Evolutionary conservation across 306 rosid species (phyloP).

Genomic region (Corylus americana): DNA sequence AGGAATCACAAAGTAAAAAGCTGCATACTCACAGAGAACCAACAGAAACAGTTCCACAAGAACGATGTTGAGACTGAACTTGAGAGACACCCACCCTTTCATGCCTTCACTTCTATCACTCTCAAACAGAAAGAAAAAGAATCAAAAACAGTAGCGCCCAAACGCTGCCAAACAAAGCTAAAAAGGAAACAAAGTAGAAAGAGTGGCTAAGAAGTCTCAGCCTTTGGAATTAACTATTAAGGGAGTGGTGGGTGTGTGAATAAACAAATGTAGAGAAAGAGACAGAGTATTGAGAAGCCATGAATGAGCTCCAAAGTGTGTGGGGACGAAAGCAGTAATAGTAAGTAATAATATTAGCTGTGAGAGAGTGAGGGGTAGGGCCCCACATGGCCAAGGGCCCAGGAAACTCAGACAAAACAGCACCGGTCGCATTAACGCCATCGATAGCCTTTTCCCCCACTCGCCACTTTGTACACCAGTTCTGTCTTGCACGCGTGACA

Average conservation of each 20-base stretch:
- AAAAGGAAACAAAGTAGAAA: background rate
- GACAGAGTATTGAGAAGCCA: conserved; percentile 42
- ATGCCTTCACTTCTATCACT: conserved; percentile 30
- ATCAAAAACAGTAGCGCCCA: background rate
- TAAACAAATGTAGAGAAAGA: conserved; percentile 21
- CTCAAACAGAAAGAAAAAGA: conserved; percentile 15
- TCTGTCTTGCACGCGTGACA: conserved; percentile 39
- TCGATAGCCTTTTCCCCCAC: conserved; percentile 33
- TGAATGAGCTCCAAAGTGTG: conserved; percentile 61
- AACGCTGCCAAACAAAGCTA: background rate
- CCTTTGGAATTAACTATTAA: conserved; percentile 14
- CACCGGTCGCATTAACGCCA: conserved; percentile 64
- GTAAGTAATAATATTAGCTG: conserved; percentile 46
- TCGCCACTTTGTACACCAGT: conserved; percentile 6
- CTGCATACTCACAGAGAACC: conserved; percentile 50
- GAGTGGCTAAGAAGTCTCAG: conserved; percentile 22
- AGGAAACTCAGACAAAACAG: conserved; percentile 23
- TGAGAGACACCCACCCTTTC: conserved; percentile 34
- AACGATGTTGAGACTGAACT: conserved; percentile 27
- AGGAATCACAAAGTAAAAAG: background rate
- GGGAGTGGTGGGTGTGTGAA: conserved; percentile 27
- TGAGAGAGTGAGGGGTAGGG: conserved; percentile 33
- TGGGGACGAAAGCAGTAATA: conserved; percentile 55
- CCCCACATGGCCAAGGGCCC: conserved; percentile 34
- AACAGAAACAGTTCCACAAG: conserved; percentile 31